phyloP scores from a whole-genome alignment of 495 filamentous ascomycete species.

The Neurospora sp. region DNA sequence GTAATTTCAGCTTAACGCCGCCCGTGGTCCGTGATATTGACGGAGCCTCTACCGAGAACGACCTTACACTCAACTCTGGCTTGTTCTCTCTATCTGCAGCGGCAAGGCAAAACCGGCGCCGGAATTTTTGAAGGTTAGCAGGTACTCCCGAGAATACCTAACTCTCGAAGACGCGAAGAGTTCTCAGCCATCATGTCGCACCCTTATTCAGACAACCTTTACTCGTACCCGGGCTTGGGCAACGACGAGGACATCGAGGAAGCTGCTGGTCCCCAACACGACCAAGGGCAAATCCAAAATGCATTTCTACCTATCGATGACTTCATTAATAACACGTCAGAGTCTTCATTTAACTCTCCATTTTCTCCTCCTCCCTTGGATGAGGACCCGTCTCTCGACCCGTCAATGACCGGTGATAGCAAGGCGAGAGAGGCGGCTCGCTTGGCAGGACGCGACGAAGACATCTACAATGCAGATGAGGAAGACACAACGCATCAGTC shows the following conservation, averaged over 20 bases:
- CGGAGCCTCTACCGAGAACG: neutral
- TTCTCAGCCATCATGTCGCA: neutral
- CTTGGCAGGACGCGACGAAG: neutral
- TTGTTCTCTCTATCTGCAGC: neutral
- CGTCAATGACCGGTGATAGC: constrained; percentile 22
- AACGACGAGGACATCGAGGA: constrained; percentile 23
- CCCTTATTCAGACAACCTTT: constrained; percentile 37
- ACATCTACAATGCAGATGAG: neutral
- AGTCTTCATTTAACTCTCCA: neutral
- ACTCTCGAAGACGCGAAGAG: neutral
- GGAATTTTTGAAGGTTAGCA: neutral
- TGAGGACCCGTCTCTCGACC: neutral
- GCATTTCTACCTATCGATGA: neutral
- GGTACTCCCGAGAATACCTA: neutral
- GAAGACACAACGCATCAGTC: neutral
- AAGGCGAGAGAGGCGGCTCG: constrained; percentile 32
- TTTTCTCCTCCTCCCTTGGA: neutral
- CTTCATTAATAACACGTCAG: neutral
- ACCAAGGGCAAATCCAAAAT: neutral
- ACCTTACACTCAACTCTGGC: neutral
- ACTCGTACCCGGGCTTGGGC: constrained; percentile 27
- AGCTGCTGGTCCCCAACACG: neutral
- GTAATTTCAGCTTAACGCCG: neutral
- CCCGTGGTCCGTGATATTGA: neutral
- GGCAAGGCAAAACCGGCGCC: neutral